Percentiles rank a stretch among this genome's conserved stretches.
These are phyloP conservation scores for Spergularia bocconei DNA, from an alignment of 148 eudicot species.

Conservation along the genomic window DNA sequence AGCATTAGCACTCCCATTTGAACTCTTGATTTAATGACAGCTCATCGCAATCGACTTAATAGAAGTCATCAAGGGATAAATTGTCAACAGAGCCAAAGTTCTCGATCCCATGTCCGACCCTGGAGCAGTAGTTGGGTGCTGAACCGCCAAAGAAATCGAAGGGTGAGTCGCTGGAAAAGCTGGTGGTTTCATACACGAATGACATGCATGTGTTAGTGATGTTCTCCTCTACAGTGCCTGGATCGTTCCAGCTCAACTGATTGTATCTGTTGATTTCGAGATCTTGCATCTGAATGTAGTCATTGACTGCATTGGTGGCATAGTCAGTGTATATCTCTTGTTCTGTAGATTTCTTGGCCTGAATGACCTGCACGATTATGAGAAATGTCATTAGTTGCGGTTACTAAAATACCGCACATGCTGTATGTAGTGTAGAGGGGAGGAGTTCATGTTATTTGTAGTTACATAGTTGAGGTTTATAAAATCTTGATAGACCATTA, in stretches of 20 bases:
- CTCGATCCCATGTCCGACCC: constrained; percentile 30
- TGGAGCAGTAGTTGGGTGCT: constrained; percentile 32
- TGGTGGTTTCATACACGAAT: constrained; percentile 47
- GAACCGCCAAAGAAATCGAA: constrained; percentile 53
- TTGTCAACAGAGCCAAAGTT: constrained; percentile 46
- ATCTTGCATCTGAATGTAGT: constrained; percentile 27
- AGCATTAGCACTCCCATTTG: not conserved
- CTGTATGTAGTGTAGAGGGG: not conserved
- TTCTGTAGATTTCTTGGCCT: constrained; percentile 52
- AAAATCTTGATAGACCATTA: constrained; percentile 57
- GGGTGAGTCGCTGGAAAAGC: constrained; percentile 41
- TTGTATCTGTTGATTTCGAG: constrained; percentile 30
- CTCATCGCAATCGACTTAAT: constrained; percentile 7
- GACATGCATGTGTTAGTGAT: constrained; percentile 24
- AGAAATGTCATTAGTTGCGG: not conserved
- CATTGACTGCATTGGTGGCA: constrained; percentile 27
- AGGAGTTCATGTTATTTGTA: constrained; percentile 1
- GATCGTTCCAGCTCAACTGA: constrained; percentile 35
- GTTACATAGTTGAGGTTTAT: constrained; percentile 56
- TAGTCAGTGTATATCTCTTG: constrained; percentile 27
- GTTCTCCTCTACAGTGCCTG: constrained; percentile 16
- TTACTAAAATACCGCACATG: not conserved
- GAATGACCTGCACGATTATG: constrained; percentile 44
- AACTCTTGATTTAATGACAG: not conserved
- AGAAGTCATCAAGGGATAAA: constrained; percentile 52